Base-by-base conservation (phyloP, 192 early-diverging fungal species). In the Backusella mclennaniae region DNA sequence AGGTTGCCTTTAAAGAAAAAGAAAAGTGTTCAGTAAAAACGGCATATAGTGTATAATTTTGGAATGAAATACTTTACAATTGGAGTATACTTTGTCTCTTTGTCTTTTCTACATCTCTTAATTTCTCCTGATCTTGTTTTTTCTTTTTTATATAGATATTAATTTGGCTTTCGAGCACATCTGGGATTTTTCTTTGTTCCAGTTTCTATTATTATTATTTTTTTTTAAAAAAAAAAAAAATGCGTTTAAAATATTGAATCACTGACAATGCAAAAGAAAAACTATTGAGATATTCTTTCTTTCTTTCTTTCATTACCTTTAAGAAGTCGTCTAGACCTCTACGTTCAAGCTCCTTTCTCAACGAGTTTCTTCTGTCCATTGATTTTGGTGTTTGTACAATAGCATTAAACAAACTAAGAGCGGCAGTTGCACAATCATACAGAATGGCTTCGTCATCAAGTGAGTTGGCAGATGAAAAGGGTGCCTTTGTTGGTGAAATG, bases 271-370 rank as follows among this genome's bases (percentile, higher is more conserved):
- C 15, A 49, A 49, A 23, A 68, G 49, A 46, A 12, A 39, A 39
- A 11, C 38, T 12, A 2, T 39, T 17, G 15, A 44, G 39, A 41
- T 39, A 17, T 46, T 53, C 26, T 26, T 26, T 26, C 26, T 59
- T 46, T 83, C 80, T 73, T 67, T 71, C 49, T 84, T 59, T n/a
- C 74, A 33, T 46, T 49, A 80, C 80, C 66, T 84, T 79, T 33
- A 89, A 84, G 9, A 79, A 79, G 35, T 85, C 85, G 36, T 83
- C 83, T 14, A 89, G 66, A 19, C 88, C 88, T 52, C 88, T 82
- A 49, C 86, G 74, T 23, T 83, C 67, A 44, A 89, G 76, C 44
- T 89, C 88, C n/a, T 83, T 79, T 53, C 86, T 72, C 12, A 89
- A 49, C 17, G 80, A 78, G 9, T 80, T 79, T 23, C 86, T 74